phyloP scores from a whole-genome alignment of 345 rosid genomes.

The Rhizophora mangle region DNA sequence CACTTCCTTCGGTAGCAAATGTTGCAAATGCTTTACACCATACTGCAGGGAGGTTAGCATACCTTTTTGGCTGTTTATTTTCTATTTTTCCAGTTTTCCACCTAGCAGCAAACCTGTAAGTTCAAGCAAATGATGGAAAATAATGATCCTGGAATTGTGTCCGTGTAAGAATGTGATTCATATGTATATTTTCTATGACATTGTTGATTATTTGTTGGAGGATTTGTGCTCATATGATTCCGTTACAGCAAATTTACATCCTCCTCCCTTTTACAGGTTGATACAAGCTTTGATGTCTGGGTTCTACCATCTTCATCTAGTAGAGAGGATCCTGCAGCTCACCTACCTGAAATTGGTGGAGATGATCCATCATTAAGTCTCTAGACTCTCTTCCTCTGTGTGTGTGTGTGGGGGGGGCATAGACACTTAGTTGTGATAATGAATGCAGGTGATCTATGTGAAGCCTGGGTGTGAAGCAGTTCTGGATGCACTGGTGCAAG shows the following conservation, averaged over 20 bases:
- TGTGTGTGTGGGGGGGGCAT: neutral
- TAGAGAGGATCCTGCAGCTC: slow-evolving; percentile 28
- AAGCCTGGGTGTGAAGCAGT: slow-evolving; percentile 73
- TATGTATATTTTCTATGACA: neutral
- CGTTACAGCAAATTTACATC: neutral
- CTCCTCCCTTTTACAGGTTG: slow-evolving; percentile 42
- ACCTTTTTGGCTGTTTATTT: neutral
- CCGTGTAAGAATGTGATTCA: neutral
- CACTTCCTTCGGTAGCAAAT: slow-evolving; percentile 57
- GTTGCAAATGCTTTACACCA: slow-evolving; percentile 65
- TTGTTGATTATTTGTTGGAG: neutral
- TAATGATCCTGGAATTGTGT: too few species aligned
- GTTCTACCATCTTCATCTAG: slow-evolving; percentile 54
- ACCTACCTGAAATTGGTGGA: slow-evolving; percentile 62
- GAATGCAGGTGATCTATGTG: slow-evolving; percentile 75
- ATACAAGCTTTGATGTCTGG: slow-evolving; percentile 75
- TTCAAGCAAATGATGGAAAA: too few species aligned
- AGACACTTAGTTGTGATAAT: slow-evolving; percentile 1
- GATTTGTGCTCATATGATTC: neutral
- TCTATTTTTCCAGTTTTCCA: neutral
- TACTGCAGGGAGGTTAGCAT: slow-evolving; percentile 52
- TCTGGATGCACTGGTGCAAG: slow-evolving; percentile 72
- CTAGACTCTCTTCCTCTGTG: neutral
- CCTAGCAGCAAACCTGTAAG: neutral
- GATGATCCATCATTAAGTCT: slow-evolving; percentile 77